Evolutionary conservation across 1,139 yeast genomes (phyloP).

Genomic region (Sugiyamaella grinbergsii): DNA sequence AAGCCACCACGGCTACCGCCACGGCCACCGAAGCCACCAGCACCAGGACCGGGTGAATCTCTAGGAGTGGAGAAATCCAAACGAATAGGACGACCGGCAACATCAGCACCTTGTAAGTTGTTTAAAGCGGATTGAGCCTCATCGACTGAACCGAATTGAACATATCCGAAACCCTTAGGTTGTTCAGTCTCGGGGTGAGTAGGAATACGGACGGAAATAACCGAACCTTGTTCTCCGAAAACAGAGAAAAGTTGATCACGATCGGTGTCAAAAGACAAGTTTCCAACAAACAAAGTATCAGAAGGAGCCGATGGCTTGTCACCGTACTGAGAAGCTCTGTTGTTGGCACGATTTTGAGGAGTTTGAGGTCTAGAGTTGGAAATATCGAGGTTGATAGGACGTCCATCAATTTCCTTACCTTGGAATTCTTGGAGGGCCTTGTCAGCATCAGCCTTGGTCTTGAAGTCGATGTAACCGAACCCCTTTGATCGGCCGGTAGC

Average conservation of each 20-base stretch:
- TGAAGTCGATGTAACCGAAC: constrained; percentile 97
- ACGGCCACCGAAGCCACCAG: constrained; percentile 49
- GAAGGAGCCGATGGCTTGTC: constrained; percentile 90
- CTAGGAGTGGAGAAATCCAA: constrained; percentile 93
- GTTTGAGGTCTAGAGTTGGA: constrained; percentile 79
- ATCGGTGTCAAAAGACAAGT: constrained; percentile 85
- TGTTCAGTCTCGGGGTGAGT: constrained; percentile 98
- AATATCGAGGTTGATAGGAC: constrained; percentile 92
- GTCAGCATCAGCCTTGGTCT: constrained; percentile 72
- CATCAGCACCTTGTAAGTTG: constrained; percentile 82
- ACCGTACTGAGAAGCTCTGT: constrained; percentile 87
- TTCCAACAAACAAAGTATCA: constrained; percentile 94
- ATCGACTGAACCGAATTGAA: constrained; percentile 81
- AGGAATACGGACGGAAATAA: constrained; percentile 89
- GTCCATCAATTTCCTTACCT: constrained; percentile 94
- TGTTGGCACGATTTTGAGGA: constrained; percentile 51
- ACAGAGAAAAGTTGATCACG: constrained; percentile 73
- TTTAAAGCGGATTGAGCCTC: constrained; percentile 91
- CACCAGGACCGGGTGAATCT: constrained; percentile 50
- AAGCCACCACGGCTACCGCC: constrained; percentile 46
- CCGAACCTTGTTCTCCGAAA: constrained; percentile 77
- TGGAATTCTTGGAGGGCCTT: constrained; percentile 85
- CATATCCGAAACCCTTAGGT: constrained; percentile 98
- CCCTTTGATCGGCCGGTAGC: constrained; percentile 94
- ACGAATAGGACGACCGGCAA: constrained; percentile 93